phyloP scores from a whole-genome alignment of 1,139 yeast species.

The Sugiyamaella grinbergsii region DNA sequence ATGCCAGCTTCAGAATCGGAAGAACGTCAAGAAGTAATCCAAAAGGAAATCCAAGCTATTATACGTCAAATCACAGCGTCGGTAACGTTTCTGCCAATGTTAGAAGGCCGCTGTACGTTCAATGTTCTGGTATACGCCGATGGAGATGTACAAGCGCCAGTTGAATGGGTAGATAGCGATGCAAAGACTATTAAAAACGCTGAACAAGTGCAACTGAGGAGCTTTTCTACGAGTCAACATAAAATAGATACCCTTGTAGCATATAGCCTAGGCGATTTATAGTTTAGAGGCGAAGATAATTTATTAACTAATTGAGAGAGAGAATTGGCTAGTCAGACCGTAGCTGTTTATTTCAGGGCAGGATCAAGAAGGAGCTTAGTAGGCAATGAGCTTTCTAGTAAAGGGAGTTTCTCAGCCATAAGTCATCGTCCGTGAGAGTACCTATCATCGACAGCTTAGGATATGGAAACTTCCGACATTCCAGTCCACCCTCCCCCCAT shows the following conservation, averaged over 20 bases:
- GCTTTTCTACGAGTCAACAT: conserved; percentile 70
- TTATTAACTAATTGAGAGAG: no score
- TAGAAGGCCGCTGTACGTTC: conserved; percentile 72
- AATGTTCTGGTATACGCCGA: conserved; percentile 86
- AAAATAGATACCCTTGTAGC: conserved; percentile 77
- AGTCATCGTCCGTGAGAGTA: no score
- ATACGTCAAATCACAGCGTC: conserved; percentile 89
- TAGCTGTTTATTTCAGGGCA: no score
- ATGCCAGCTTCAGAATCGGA: conserved; percentile 20
- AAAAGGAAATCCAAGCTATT: conserved; percentile 77
- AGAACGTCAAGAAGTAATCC: conserved; percentile 56
- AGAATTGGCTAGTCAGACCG: not conserved
- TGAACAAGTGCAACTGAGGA: conserved; percentile 68
- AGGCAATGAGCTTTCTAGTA: no score
- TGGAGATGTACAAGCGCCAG: conserved; percentile 68
- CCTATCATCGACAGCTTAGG: no score
- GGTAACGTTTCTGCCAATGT: conserved; percentile 78
- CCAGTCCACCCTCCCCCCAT: no score
- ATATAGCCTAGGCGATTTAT: conserved; percentile 48
- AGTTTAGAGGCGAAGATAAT: conserved; percentile 9
- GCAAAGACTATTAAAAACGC: conserved; percentile 58
- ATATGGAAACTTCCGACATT: no score
- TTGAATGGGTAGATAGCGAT: conserved; percentile 86
- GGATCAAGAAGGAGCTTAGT: no score
- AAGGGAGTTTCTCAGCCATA: no score